A percentile compares a stretch with the other conserved stretches of the same genome.
Conservation (phyloP, 2,329 filamentous ascomycete genomes). For the Paraphoma chrysanthemicola region DNA sequence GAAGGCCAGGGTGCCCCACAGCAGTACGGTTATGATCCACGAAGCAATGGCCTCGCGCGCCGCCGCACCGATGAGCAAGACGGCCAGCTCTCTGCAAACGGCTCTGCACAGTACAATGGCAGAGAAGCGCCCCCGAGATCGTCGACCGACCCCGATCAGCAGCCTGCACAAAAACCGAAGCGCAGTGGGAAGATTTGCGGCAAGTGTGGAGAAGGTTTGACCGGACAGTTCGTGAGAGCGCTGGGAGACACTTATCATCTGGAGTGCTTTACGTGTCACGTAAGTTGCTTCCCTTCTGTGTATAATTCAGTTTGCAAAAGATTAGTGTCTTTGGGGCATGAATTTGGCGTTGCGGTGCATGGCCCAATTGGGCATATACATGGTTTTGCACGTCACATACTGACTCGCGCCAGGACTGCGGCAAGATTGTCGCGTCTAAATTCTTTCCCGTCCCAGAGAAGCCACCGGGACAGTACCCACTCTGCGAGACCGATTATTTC, state of each 20-base stretch:
- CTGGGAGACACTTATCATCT: constrained; percentile 93
- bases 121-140: constrained; percentile 31
- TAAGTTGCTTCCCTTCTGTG: constrained; percentile 51
- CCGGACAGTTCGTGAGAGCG: constrained; percentile 94
- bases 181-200: constrained; percentile 63
- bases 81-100: constrained; percentile 28
- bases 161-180: constrained; percentile 34
- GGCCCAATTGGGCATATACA: too few species aligned
- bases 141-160: constrained; percentile 37
- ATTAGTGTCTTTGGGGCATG: background rate
- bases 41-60: constrained; percentile 38
- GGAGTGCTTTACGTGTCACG: constrained; percentile 96
- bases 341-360: background rate
- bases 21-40: constrained; percentile 39
- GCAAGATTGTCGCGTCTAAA: constrained; percentile 95
- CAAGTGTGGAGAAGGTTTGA: constrained; percentile 86
- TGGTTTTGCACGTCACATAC: background rate
- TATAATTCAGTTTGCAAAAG: background rate
- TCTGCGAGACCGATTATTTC: constrained; percentile 98
- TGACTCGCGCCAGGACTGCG: constrained; percentile 77
- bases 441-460: constrained; percentile 98
- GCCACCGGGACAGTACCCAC: constrained; percentile 86
- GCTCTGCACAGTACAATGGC: constrained; percentile 31
- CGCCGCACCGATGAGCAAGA: constrained; percentile 38
- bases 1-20: constrained; percentile 36